phyloP scores from a whole-genome alignment of 2,329 filamentous ascomycete genomes.

The Cladophialophora bantiana region DNA sequence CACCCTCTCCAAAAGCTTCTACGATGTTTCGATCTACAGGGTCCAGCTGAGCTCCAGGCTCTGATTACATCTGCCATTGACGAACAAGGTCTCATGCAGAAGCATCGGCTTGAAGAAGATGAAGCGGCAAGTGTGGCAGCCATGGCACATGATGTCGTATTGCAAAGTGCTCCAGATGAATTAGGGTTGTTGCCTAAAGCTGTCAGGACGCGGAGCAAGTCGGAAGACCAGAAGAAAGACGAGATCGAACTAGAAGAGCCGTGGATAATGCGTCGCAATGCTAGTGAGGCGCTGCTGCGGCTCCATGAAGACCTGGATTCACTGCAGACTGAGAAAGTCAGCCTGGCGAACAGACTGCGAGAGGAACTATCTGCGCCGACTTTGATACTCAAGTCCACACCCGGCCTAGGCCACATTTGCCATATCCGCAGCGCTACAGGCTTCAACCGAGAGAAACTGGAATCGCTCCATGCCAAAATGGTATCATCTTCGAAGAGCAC shows the following conservation, averaged over 20 bases:
- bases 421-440: constrained; percentile 73
- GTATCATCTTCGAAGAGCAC: constrained; percentile 85
- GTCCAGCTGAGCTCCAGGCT: constrained; percentile 71
- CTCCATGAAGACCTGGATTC: constrained; percentile 73
- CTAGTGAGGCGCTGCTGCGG: constrained; percentile 68
- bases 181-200: constrained; percentile 63
- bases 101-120: constrained; percentile 77
- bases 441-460: constrained; percentile 61
- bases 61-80: constrained; percentile 83
- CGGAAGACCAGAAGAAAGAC: constrained; percentile 42
- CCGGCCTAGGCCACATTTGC: constrained; percentile 85
- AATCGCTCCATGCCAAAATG: constrained; percentile 56
- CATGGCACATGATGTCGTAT: constrained; percentile 74
- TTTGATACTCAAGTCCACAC: constrained; percentile 83
- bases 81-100: constrained; percentile 84
- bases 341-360: constrained; percentile 68
- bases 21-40: constrained; percentile 69
- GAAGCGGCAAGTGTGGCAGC: constrained; percentile 74
- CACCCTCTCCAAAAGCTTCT: constrained; percentile 51
- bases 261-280: constrained; percentile 70
- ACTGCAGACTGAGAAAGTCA: constrained; percentile 66
- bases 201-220: constrained; percentile 43
- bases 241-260: constrained; percentile 58
- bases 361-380: constrained; percentile 66
- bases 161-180: constrained; percentile 69